Evolutionary conservation across 1,284 basidiomycete species (phyloP).

Genomic region (Omphalotus olearius): DNA sequence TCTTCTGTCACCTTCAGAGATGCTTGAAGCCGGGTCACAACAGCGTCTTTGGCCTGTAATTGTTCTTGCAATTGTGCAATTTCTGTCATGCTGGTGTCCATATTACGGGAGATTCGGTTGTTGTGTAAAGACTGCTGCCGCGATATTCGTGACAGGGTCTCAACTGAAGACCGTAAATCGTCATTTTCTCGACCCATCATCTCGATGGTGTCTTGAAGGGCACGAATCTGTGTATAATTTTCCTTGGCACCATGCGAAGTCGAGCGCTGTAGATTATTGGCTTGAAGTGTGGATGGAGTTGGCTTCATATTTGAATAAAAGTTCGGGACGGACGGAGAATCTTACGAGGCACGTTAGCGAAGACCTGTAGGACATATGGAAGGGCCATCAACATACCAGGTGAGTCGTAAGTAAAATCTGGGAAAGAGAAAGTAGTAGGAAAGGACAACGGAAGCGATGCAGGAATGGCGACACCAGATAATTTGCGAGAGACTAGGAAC

Average conservation of each 20-base stretch:
- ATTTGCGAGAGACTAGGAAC: conserved; percentile 15
- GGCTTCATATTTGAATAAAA: not conserved
- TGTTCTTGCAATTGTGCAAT: conserved; percentile 4
- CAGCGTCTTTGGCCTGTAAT: conserved; percentile 3
- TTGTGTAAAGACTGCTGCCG: not conserved
- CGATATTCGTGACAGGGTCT: conserved; percentile 6
- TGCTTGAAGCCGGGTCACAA: conserved; percentile 4
- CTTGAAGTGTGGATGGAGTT: not conserved
- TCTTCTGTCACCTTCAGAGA: conserved; percentile 8
- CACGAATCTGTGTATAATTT: conserved; percentile 6
- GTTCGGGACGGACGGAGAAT: not conserved
- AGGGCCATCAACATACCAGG: not conserved
- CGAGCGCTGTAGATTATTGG: not conserved
- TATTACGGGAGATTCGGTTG: conserved; percentile 4
- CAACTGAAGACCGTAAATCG: conserved; percentile 8
- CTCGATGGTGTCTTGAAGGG: conserved; percentile 10
- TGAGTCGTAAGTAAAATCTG: not conserved
- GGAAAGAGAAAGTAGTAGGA: not conserved
- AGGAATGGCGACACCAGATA: conserved; percentile 15
- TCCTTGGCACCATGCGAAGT: not conserved
- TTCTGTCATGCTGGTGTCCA: conserved; percentile 1
- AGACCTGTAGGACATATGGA: not conserved
- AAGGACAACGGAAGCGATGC: conserved; percentile 8
- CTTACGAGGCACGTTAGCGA: not conserved
- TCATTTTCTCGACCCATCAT: conserved; percentile 12